phyloP scores from a whole-genome alignment of 345 rosid species.

The Noccaea bulbosa region DNA sequence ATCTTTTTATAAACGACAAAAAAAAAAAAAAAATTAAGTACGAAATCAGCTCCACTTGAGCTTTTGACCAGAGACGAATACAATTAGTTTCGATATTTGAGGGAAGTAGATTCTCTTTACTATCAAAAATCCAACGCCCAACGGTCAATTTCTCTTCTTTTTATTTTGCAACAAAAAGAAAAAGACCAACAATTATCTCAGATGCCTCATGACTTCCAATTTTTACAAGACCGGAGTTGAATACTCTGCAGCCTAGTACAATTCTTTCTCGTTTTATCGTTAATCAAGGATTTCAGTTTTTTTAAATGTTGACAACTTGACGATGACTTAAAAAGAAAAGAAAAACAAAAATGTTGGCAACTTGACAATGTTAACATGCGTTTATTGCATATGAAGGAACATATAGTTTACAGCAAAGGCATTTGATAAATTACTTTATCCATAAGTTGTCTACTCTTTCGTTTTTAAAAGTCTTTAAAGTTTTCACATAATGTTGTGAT shows the following conservation, averaged over 20 bases:
- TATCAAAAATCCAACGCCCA: background rate
- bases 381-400: background rate
- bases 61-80: constrained; percentile 23
- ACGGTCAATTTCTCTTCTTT: constrained; percentile 2
- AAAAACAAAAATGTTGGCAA: constrained; percentile 3
- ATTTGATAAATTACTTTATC: background rate
- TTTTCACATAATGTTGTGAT: too few relatives aligned
- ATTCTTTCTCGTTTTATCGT: too few relatives aligned
- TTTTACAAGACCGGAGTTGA: background rate
- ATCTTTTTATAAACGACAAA: constrained; percentile 7
- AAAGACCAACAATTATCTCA: background rate
- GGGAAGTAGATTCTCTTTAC: constrained; percentile 17
- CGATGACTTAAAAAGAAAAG: too few relatives aligned
- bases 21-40: background rate
- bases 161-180: background rate
- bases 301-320: too few relatives aligned
- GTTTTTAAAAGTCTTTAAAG: background rate
- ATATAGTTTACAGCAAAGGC: background rate
- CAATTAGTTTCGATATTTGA: constrained; percentile 21
- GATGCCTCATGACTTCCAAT: background rate
- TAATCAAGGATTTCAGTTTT: too few relatives aligned
- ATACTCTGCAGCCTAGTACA: background rate
- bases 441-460: background rate
- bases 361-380: constrained; percentile 23
- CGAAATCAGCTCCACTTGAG: constrained; percentile 27